Percentiles rank a stretch among this genome's conserved stretches.
Evolutionary conservation across 2,329 filamentous ascomycete genomes (phyloP).

Genomic region (Akanthomyces muscarius): DNA sequence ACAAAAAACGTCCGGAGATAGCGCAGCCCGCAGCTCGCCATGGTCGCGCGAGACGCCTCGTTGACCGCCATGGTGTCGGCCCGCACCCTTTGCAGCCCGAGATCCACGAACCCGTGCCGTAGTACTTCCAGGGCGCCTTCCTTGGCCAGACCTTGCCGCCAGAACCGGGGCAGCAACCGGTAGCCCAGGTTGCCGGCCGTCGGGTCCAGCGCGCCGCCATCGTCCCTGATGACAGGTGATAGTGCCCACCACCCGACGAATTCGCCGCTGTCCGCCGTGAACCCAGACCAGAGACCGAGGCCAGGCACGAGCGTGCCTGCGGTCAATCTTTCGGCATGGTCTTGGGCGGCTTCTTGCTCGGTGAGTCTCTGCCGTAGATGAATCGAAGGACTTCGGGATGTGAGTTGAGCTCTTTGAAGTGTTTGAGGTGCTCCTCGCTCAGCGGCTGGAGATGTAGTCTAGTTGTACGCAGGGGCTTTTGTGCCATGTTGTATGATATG

Average conservation of each 20-base stretch:
- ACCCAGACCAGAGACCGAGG: constrained; percentile 4
- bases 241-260: constrained; percentile 31
- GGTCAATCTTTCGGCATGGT: not conserved
- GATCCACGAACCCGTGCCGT: constrained; percentile 26
- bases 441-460: not conserved
- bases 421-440: not conserved
- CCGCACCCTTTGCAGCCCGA: constrained; percentile 24
- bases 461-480: too few relatives aligned
- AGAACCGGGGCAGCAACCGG: constrained; percentile 27
- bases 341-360: not conserved
- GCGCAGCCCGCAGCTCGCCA: constrained; percentile 6
- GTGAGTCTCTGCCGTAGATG: not conserved
- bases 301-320: not conserved
- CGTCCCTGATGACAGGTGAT: constrained; percentile 19
- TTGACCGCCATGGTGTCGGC: constrained; percentile 27
- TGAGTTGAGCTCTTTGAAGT: not conserved
- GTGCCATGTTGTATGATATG: too few relatives aligned
- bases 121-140: constrained; percentile 28
- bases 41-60: constrained; percentile 24
- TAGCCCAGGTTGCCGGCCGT: constrained; percentile 25
- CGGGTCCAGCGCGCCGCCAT: constrained; percentile 10
- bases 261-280: constrained; percentile 19
- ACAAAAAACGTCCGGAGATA: constrained; percentile 24
- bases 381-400: not conserved
- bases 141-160: constrained; percentile 30